phyloP scores from a whole-genome alignment of 169 alveolate species.

The Miamiensis avidus region DNA sequence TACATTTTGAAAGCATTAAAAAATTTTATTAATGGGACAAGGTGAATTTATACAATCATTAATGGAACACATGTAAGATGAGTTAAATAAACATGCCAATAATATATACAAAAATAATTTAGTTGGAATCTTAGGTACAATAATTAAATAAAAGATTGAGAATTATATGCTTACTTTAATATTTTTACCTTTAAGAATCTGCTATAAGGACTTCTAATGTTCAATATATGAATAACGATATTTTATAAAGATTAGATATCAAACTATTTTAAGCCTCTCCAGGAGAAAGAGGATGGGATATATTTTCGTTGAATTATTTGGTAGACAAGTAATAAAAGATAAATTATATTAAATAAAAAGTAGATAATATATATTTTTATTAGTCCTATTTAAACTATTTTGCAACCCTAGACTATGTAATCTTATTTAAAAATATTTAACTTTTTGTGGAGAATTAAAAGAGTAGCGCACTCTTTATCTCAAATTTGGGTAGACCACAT shows the following conservation, averaged over 20 bases:
- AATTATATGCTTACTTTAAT: too few species aligned
- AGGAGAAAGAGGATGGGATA: conserved; percentile 88
- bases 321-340: conserved; percentile 63
- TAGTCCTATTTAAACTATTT: conserved; percentile 71
- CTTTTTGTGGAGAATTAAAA: conserved; percentile 78
- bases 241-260: conserved; percentile 67
- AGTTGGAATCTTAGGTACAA: conserved; percentile 46
- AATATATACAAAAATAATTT: conserved; percentile 71
- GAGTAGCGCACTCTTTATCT: conserved; percentile 72
- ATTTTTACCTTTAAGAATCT: conserved; percentile 49
- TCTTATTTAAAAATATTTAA: conserved; percentile 75
- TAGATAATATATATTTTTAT: too few species aligned
- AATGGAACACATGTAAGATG: conserved; percentile 78
- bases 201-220: conserved; percentile 78
- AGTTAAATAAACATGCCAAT: conserved; percentile 72
- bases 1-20: conserved; percentile 67
- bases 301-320: conserved; percentile 81
- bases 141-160: too few species aligned
- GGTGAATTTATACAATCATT: conserved; percentile 83
- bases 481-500: conserved; percentile 56
- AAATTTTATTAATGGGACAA: conserved; percentile 77
- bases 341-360: too few species aligned
- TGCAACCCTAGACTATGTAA: conserved; percentile 65
- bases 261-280: conserved; percentile 72
- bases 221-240: conserved; percentile 67